A percentile compares a stretch with the other conserved stretches of the same genome.
Conservation (phyloP, 1,139 yeast genomes). For the Candida gigantensis region DNA sequence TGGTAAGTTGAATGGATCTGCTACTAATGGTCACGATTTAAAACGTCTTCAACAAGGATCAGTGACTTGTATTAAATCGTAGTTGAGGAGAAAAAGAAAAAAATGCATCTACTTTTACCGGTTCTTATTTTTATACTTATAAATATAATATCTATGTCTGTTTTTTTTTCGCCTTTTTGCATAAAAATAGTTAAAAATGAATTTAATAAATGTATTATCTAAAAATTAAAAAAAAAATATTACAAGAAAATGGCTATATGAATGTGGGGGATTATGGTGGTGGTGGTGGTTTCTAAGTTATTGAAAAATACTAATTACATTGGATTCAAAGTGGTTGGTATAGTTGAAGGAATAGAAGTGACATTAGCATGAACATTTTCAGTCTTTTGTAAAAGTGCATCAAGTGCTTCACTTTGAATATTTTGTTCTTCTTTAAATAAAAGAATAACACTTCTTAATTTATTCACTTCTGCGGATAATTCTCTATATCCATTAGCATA, state of each 20-base stretch:
- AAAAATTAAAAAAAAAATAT: no score
- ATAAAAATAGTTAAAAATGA: no score
- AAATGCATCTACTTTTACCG: not conserved
- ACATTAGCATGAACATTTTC: slow-evolving; percentile 18
- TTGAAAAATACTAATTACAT: no score
- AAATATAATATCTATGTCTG: not conserved
- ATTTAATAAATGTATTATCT: no score
- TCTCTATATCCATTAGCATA: slow-evolving; percentile 73
- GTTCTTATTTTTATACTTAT: not conserved
- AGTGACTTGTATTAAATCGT: slow-evolving; percentile 65
- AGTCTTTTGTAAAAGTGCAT: slow-evolving; percentile 23
- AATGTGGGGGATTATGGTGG: no score
- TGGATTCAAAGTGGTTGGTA: slow-evolving; percentile 20
- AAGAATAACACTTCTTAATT: slow-evolving; percentile 60
- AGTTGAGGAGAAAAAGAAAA: slow-evolving; percentile 2
- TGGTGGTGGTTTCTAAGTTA: no score
- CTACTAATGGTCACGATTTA: slow-evolving; percentile 37
- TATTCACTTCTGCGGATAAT: slow-evolving; percentile 58
- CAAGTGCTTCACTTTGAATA: not conserved
- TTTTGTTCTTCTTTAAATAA: slow-evolving; percentile 37
- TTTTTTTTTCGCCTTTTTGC: not conserved
- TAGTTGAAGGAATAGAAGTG: slow-evolving; percentile 21
- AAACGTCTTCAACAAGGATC: slow-evolving; percentile 68
- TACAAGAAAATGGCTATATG: no score
- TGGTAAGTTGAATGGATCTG: slow-evolving; percentile 3